Conservation (phyloP, 2,329 filamentous ascomycete genomes). For the Alternaria arborescens region DNA sequence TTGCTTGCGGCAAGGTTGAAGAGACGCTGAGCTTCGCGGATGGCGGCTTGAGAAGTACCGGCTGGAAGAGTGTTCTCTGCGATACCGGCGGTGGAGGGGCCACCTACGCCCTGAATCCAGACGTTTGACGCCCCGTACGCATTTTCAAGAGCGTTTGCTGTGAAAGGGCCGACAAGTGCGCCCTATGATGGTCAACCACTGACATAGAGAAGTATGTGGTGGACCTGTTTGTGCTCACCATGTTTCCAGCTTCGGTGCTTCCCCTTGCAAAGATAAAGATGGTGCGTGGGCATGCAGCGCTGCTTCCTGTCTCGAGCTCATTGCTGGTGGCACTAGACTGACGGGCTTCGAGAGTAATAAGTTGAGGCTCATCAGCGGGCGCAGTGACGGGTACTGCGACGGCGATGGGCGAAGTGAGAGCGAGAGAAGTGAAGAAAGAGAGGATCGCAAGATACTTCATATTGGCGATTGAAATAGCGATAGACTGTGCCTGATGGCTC, state of each 20-base stretch:
- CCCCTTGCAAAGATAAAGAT: conserved; percentile 34
- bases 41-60: conserved; percentile 43
- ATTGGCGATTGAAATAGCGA: background rate
- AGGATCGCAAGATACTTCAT: conserved; percentile 14
- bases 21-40: conserved; percentile 42
- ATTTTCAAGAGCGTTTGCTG: conserved; percentile 21
- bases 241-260: conserved; percentile 29
- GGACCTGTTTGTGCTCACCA: conserved; percentile 16
- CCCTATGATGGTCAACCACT: background rate
- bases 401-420: conserved; percentile 8
- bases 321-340: conserved; percentile 17
- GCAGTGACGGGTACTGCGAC: conserved; percentile 4
- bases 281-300: conserved; percentile 22
- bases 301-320: conserved; percentile 26
- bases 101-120: conserved; percentile 41
- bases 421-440: conserved; percentile 5
- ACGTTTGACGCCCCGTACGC: conserved; percentile 21
- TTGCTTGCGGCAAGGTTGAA: conserved; percentile 47
- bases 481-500: background rate
- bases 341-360: conserved; percentile 10
- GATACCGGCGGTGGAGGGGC: conserved; percentile 45
- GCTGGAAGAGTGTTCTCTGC: conserved; percentile 41
- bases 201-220: background rate
- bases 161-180: conserved; percentile 11
- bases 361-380: background rate